Evolutionary conservation across 495 filamentous ascomycete genomes (phyloP), one percentile per base, ranked within the genome.

Genomic region (Aspergillus ostianus): DNA sequence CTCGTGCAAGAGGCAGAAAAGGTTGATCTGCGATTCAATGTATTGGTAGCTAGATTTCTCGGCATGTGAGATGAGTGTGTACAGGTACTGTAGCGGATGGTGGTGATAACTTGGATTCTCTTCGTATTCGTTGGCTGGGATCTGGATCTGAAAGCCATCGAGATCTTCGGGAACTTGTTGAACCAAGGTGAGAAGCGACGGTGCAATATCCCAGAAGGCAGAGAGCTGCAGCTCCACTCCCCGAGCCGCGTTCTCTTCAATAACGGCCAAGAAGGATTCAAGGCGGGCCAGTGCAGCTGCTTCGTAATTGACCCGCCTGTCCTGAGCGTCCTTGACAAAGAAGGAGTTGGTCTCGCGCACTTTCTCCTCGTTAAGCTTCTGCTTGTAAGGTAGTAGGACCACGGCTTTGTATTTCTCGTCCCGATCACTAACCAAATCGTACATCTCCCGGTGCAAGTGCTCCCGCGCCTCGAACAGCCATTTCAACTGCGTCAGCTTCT

Each of bases 141-240:
- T 85, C 56, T 82, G 79, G 29, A 88, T 70, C 26, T 82, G 62
- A 70, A 89, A 87, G 54, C 86, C 82, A 10, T 70, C 62, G 56
- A 91, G 82, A 21, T 74, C 53, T 5, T 73, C 64, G 0, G 92
- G 93, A 17, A 97, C 84, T 65, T 88, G 89, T 64, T 94, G 88
- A 6, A 93, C 82, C 20, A 97, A 72, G 1, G 85, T 81, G 10
- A 87, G 79, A 0, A 98, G 82, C 1, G 85, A 81, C 1, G 95
- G 95, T 0, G 92, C 94, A 63, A 98, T 96, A 66, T 98, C 95
- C 94, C 94, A 98, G 75, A 97, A 98, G 4, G 92, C 92, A 17
- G 85, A 89, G 0, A 97, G 82, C 70, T 97, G 95, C 30, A 89
- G 82, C 69, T 97, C 93, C 17, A 98, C 91, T 4, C 93, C 94